Conservation (phyloP, 371 early-diverging fungal species). For the Mucor piriformis region DNA sequence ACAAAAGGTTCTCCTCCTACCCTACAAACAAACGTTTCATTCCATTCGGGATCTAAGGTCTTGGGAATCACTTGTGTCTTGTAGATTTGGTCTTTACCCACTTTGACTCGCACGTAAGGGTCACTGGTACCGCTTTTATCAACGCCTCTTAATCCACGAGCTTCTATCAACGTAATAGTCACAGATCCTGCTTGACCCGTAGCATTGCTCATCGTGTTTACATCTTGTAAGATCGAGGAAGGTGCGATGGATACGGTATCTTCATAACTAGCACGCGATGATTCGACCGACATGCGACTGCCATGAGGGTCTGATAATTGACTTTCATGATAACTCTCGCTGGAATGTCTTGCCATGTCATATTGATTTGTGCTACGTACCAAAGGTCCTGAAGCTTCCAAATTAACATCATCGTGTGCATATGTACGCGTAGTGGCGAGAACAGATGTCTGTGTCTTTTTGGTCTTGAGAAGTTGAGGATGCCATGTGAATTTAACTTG, state of each 20-base stretch:
- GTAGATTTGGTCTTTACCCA: constrained; percentile 59
- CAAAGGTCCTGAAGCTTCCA: constrained; percentile 28
- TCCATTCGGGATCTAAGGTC: constrained; percentile 75
- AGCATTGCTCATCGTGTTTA: constrained; percentile 16
- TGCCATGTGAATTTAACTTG: constrained; percentile 48
- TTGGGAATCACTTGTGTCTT: constrained; percentile 82
- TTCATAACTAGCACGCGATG: constrained; percentile 8
- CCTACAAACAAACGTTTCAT: constrained; percentile 32
- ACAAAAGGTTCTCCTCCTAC: constrained; percentile 47
- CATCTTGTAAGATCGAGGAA: constrained; percentile 14
- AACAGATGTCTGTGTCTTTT: constrained; percentile 47
- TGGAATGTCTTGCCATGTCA: constrained; percentile 8
- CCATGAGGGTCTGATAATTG: neutral
- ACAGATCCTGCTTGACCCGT: constrained; percentile 47
- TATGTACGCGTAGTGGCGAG: constrained; percentile 30
- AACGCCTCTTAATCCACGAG: constrained; percentile 64
- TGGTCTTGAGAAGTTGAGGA: constrained; percentile 44
- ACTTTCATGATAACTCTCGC: constrained; percentile 4
- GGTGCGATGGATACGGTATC: constrained; percentile 26
- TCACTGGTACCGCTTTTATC: constrained; percentile 68
- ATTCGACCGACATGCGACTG: neutral
- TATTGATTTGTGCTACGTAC: neutral
- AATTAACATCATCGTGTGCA: constrained; percentile 17
- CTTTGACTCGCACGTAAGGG: constrained; percentile 59
- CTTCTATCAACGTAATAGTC: constrained; percentile 55